Evolutionary conservation across 2,329 filamentous ascomycete genomes (phyloP).

Genomic region (Fusarium sterilihyphosum): DNA sequence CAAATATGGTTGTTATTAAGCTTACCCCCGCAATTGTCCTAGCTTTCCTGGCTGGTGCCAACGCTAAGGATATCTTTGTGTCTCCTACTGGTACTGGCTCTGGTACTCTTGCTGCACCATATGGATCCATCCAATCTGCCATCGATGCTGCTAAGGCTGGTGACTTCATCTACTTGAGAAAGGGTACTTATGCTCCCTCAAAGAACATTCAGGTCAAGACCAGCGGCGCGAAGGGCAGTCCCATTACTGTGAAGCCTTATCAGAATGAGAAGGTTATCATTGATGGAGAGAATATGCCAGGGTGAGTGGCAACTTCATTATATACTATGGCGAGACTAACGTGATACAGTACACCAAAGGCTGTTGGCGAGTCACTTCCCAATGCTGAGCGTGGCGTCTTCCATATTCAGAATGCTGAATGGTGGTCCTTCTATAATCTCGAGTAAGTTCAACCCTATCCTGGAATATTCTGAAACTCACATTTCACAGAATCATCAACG

Average conservation of each 20-base stretch:
- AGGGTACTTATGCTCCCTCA: constrained; percentile 57
- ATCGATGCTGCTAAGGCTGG: constrained; percentile 57
- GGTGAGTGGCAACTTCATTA: neutral
- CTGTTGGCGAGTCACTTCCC: constrained; percentile 51
- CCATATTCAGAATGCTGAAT: constrained; percentile 56
- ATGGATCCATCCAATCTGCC: constrained; percentile 58
- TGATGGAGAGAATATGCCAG: constrained; percentile 53
- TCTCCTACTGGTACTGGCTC: constrained; percentile 53
- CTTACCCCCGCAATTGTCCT: constrained; percentile 20
- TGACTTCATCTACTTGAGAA: constrained; percentile 57
- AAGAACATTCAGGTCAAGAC: constrained; percentile 60
- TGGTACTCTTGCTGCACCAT: constrained; percentile 53
- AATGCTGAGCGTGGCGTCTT: constrained; percentile 57
- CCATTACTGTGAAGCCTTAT: constrained; percentile 56
- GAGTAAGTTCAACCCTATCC: constrained; percentile 35
- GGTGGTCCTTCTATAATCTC: constrained; percentile 55
- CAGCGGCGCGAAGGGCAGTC: constrained; percentile 52
- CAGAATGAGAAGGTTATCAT: constrained; percentile 55
- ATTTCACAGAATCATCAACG: constrained; percentile 45
- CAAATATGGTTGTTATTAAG: constrained; percentile 23
- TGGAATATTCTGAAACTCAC: neutral
- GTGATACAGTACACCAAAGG: constrained; percentile 53
- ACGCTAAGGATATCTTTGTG: constrained; percentile 55
- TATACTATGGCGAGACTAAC: neutral
- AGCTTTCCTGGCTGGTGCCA: constrained; percentile 11